Percentiles rank a stretch among this genome's conserved stretches.
These are phyloP conservation scores for Trichocladium uniseriatum DNA, from an alignment of 495 filamentous ascomycete genomes.

Conservation along the genomic window DNA sequence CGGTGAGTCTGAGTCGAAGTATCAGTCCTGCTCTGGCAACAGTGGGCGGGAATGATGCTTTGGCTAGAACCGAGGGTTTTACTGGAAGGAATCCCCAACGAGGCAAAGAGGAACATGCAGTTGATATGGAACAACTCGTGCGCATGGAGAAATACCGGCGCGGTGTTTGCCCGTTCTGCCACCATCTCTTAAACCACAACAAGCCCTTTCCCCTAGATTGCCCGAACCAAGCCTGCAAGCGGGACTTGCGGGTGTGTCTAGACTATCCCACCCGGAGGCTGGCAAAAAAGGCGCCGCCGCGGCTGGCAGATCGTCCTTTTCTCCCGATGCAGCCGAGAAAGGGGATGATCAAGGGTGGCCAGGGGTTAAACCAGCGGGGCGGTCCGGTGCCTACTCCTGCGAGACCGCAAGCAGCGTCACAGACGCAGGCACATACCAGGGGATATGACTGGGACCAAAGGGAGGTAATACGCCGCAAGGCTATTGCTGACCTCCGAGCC, in stretches of 20 bases:
- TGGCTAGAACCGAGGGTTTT: neutral
- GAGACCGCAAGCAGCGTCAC: neutral
- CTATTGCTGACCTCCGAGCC: no score
- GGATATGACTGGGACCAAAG: no score
- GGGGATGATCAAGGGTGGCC: neutral
- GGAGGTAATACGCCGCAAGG: no score
- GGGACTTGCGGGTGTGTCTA: neutral
- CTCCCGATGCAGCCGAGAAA: neutral
- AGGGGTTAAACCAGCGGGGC: neutral
- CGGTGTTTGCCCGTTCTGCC: slow-evolving; percentile 12
- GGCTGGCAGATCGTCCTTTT: slow-evolving; percentile 3
- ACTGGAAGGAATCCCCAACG: neutral
- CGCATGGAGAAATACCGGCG: slow-evolving; percentile 7
- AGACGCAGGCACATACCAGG: no score
- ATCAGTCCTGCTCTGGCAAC: neutral
- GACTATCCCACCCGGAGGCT: neutral
- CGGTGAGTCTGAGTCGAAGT: neutral
- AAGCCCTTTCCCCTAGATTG: neutral
- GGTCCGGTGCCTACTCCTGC: no score
- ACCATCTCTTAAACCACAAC: neutral
- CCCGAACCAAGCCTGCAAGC: slow-evolving; percentile 1
- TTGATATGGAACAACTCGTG: slow-evolving; percentile 7
- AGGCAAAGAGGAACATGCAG: neutral
- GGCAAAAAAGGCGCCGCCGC: slow-evolving; percentile 3
- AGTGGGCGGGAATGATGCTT: neutral